These are phyloP conservation scores for Corymbia maculata DNA, from an alignment of 345 rosid genomes.

Conservation along the genomic window DNA sequence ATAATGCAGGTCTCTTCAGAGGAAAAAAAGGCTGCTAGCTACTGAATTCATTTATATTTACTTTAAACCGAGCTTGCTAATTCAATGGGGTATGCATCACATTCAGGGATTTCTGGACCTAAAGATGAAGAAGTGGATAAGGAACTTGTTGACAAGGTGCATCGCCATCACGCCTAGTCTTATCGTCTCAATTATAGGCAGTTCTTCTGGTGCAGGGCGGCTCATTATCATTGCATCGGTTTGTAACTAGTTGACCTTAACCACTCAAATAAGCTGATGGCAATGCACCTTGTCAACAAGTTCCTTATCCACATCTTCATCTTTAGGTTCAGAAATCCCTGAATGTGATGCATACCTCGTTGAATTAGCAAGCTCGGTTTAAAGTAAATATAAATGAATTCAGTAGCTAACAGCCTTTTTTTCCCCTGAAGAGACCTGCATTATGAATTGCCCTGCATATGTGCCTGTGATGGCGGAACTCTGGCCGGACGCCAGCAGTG, in stretches of 20 bases:
- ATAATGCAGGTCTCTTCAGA: constrained; percentile 38
- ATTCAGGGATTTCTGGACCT: constrained; percentile 51
- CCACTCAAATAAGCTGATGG: constrained; percentile 6
- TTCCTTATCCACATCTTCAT: constrained; percentile 56
- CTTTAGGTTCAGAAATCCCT: constrained; percentile 58
- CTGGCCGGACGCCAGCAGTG: constrained; percentile 63
- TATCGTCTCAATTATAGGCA: constrained; percentile 39
- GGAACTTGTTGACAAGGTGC: constrained; percentile 44
- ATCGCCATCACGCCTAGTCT: constrained; percentile 56
- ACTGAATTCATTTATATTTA: background rate
- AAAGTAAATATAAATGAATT: background rate
- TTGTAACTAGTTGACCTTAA: background rate
- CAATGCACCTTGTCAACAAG: constrained; percentile 48
- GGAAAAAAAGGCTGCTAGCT: no score
- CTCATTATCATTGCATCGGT: constrained; percentile 50
- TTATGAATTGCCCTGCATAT: constrained; percentile 59
- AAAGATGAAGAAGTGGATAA: constrained; percentile 44
- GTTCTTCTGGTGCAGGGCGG: constrained; percentile 38
- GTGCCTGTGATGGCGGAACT: constrained; percentile 66
- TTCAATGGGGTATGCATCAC: background rate
- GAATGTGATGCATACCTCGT: background rate
- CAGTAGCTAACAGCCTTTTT: no score
- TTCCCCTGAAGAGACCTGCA: constrained; percentile 25
- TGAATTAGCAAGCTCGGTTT: background rate
- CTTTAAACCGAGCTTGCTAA: background rate